phyloP scores from a whole-genome alignment of 2,329 filamentous ascomycete genomes.

The Colletotrichum siamense region DNA sequence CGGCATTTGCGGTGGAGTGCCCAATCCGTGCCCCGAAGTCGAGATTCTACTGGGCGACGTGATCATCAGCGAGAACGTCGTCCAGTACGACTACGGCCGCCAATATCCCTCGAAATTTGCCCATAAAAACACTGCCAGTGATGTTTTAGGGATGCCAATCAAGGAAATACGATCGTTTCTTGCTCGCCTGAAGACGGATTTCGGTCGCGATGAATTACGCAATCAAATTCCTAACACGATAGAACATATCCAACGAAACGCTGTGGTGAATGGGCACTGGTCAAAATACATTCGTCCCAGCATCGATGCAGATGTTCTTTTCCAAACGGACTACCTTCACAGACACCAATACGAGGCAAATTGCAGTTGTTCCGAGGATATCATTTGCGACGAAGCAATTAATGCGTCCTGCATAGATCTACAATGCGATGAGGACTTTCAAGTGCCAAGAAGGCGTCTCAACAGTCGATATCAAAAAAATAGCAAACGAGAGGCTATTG shows the following conservation, averaged over 20 bases:
- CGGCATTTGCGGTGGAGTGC: slow-evolving; percentile 46
- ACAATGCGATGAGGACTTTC: too few species aligned
- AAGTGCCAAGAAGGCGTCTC: neutral
- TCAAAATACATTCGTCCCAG: slow-evolving; percentile 31
- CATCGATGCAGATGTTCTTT: slow-evolving; percentile 32
- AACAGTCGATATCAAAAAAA: too few species aligned
- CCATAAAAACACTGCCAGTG: slow-evolving; percentile 28
- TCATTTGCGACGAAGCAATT: too few species aligned
- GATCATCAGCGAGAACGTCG: slow-evolving; percentile 31
- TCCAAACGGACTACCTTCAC: slow-evolving; percentile 33
- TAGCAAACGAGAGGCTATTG: too few species aligned
- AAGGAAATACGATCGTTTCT: slow-evolving; percentile 33
- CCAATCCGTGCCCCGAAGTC: neutral
- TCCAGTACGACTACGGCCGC: slow-evolving; percentile 33
- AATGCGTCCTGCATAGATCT: too few species aligned
- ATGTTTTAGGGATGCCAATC: slow-evolving; percentile 30
- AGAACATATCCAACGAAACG: neutral
- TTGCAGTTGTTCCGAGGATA: too few species aligned
- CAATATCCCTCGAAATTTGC: slow-evolving; percentile 28
- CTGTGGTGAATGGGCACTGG: neutral
- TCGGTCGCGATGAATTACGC: slow-evolving; percentile 15
- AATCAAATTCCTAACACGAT: neutral
- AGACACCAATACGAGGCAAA: too few species aligned
- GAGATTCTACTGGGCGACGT: slow-evolving; percentile 38
- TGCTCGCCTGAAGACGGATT: neutral